Evolutionary conservation across 2,329 filamentous ascomycete species (phyloP).

Genomic region (Tolypocladium endophyticum): DNA sequence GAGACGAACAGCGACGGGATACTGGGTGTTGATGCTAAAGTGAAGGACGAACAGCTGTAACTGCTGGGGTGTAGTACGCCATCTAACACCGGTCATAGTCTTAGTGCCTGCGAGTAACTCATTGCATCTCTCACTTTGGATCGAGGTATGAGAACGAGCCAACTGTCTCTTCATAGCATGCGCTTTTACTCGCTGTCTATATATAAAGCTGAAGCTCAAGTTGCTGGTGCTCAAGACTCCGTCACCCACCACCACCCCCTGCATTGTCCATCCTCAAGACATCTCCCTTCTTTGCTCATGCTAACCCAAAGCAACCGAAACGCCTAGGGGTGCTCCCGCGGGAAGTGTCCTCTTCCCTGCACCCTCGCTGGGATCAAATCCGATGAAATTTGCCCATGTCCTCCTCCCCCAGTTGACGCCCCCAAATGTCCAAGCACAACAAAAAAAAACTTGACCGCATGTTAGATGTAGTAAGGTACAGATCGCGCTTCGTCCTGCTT

Average conservation of each 20-base stretch:
- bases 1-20: no score
- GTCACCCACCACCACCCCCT: neutral
- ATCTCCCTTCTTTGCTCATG: constrained; percentile 3
- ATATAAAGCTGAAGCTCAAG: neutral
- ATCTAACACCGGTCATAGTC: no score
- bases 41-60: no score
- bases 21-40: no score
- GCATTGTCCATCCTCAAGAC: neutral
- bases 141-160: neutral
- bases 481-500: constrained; percentile 6
- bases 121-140: neutral
- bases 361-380: constrained; percentile 11
- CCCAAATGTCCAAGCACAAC: constrained; percentile 13
- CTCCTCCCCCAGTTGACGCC: constrained; percentile 13
- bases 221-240: neutral
- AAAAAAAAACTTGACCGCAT: constrained; percentile 10
- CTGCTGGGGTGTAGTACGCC: no score
- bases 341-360: constrained; percentile 7
- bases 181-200: neutral
- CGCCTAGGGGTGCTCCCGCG: constrained; percentile 5
- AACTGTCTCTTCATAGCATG: neutral
- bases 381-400: constrained; percentile 10
- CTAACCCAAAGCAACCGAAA: constrained; percentile 8
- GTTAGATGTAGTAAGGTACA: constrained; percentile 16
- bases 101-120: no score